Evolutionary conservation across 2,329 filamentous ascomycete species (phyloP), one percentile per base, ranked within the genome.

Genomic region (Arthrobotrys conoides): DNA sequence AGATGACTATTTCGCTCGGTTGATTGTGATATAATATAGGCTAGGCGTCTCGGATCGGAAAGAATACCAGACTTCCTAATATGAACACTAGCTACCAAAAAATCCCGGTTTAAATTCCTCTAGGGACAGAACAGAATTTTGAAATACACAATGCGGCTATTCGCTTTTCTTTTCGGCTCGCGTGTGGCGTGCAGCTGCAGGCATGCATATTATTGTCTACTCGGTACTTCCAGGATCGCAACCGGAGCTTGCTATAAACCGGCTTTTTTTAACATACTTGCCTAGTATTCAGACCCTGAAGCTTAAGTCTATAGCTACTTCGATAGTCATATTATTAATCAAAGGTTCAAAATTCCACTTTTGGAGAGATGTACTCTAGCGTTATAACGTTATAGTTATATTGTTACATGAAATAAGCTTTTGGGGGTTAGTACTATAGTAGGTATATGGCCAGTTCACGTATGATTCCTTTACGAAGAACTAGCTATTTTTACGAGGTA

Each of bases 101-200:
- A 41, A 3, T n/a, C 38, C 38, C 12, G 38, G 14, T 41, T n/a
- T n/a, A 5, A 33, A 36, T 36, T 16, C 51, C 16, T 6, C 27
- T 33, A 36, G 18, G 10, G 33, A n/a, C 24, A n/a, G 27, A 36
- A 20, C 3, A 5, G 48, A 5, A 53, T 53, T 53, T 53, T 22
- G 5, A 27, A 30, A 30, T 53, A n/a, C 22, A 30, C 12, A n/a
- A n/a, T 30, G 48, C 48, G 48, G 51, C 51, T 55, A 20, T 55
- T 55, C 51, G 14, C 38, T 33, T 16, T 20, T 36, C 51, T 55
- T 55, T 55, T 55, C 51, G 51, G 51, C 16, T 33, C 27, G 27
- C 51, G 14, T 55, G 14, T 55, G 51, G 51, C 51, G 51, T 55
- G 51, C 51, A 55, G 14, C 24, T 33, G 16, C 27, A 55, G 9